Percentiles rank a stretch among this genome's conserved stretches.
Conservation (phyloP, 768 basidiomycete genomes). For the Phaffia tasmanica region DNA sequence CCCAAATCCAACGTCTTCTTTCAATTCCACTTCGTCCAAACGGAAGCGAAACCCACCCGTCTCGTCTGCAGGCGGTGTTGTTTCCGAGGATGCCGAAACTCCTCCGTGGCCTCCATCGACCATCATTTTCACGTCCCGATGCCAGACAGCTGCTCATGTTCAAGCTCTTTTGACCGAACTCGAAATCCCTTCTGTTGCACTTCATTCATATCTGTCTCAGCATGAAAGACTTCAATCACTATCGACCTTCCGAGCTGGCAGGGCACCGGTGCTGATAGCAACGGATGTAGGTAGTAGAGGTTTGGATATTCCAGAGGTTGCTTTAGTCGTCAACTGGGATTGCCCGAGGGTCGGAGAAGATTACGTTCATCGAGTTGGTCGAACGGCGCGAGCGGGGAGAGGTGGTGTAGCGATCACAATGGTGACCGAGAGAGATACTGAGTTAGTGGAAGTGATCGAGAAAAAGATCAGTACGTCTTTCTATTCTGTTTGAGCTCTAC, state of each 20-base stretch:
- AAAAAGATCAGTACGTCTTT: slow-evolving; percentile 61
- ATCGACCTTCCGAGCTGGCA: slow-evolving; percentile 69
- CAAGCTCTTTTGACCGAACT: slow-evolving; percentile 58
- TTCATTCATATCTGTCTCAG: slow-evolving; percentile 90
- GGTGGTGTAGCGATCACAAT: slow-evolving; percentile 87
- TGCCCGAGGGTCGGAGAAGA: slow-evolving; percentile 71
- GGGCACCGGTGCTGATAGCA: slow-evolving; percentile 81
- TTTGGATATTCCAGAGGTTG: slow-evolving; percentile 90
- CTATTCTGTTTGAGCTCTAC: background rate
- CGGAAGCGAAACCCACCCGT: slow-evolving; percentile 35
- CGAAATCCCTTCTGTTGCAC: slow-evolving; percentile 68
- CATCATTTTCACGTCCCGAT: slow-evolving; percentile 79
- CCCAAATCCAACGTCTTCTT: slow-evolving; percentile 2
- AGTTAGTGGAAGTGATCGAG: slow-evolving; percentile 70
- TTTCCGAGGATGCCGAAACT: slow-evolving; percentile 42
- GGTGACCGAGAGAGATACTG: slow-evolving; percentile 86
- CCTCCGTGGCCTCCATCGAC: slow-evolving; percentile 55
- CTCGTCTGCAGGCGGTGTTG: slow-evolving; percentile 22
- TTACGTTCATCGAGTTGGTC: slow-evolving; percentile 89
- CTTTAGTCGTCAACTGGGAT: slow-evolving; percentile 96
- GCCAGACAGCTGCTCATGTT: slow-evolving; percentile 82
- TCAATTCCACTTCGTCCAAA: slow-evolving; percentile 27
- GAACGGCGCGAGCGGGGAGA: slow-evolving; percentile 81
- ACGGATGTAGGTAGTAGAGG: slow-evolving; percentile 95
- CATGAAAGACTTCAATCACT: slow-evolving; percentile 73